Evolutionary conservation across 2,329 filamentous ascomycete genomes (phyloP).

Genomic region (Hypoxylon sp.): DNA sequence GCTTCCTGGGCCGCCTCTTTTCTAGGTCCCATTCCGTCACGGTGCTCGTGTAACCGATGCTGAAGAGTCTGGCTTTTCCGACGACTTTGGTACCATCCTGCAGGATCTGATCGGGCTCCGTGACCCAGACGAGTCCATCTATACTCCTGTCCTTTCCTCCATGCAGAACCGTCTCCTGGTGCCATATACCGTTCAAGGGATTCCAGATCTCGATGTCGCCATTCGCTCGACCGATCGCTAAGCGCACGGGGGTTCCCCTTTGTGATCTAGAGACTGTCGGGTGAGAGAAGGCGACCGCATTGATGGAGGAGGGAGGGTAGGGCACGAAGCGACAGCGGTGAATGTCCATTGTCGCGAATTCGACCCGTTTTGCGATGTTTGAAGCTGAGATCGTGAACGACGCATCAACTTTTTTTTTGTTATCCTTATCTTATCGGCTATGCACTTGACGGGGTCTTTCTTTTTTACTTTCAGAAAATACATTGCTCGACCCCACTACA

Average conservation of each 20-base stretch:
- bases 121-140: slow-evolving; percentile 91
- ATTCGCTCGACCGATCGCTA: slow-evolving; percentile 91
- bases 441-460: no score
- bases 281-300: slow-evolving; percentile 93
- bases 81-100: slow-evolving; percentile 67
- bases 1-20: slow-evolving; percentile 77
- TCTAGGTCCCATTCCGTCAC: slow-evolving; percentile 96
- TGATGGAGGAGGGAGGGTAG: slow-evolving; percentile 90
- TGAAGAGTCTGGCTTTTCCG: slow-evolving; percentile 87
- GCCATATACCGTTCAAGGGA: slow-evolving; percentile 80
- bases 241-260: slow-evolving; percentile 69
- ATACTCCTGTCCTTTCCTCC: slow-evolving; percentile 87
- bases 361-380: slow-evolving; percentile 2
- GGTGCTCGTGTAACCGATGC: slow-evolving; percentile 90
- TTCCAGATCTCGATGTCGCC: slow-evolving; percentile 99
- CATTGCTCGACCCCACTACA: no score
- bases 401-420: not conserved
- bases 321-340: slow-evolving; percentile 97
- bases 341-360: slow-evolving; percentile 75
- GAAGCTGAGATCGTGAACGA: not conserved
- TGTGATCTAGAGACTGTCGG: slow-evolving; percentile 58
- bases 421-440: not conserved
- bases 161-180: slow-evolving; percentile 85
- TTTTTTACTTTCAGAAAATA: no score
- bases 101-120: slow-evolving; percentile 78